Evolutionary conservation across 225 moss, liverwort and hornwort genomes (phyloP).

Genomic region (Pleurozium schreberi): DNA sequence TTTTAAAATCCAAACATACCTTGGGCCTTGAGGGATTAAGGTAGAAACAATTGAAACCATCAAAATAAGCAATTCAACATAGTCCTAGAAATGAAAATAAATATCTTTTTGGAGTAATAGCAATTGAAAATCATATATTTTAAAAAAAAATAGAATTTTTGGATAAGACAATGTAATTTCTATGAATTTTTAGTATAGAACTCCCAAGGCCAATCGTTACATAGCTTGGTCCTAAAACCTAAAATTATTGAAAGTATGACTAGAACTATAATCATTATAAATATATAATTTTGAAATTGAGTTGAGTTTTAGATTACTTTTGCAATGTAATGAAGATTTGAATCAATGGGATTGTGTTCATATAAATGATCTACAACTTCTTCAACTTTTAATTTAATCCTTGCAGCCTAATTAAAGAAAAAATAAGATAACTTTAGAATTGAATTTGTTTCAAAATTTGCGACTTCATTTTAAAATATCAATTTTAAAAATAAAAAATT

Average conservation of each 20-base stretch:
- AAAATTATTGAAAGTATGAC: background rate
- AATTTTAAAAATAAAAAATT: no score
- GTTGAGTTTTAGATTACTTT: background rate
- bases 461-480: background rate
- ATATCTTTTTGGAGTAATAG: background rate
- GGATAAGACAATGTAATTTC: background rate
- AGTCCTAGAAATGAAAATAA: no score
- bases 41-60: background rate
- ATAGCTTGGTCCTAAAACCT: background rate
- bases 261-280: background rate
- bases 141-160: background rate
- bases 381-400: constrained; percentile 40
- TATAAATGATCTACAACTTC: constrained; percentile 70
- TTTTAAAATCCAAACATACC: no score
- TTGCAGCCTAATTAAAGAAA: constrained; percentile 9
- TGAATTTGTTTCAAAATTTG: no score
- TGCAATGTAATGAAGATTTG: constrained; percentile 10
- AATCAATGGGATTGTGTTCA: constrained; percentile 30
- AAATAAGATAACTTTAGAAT: background rate
- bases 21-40: no score
- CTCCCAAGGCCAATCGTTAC: no score
- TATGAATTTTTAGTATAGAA: background rate
- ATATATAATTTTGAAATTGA: background rate
- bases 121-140: background rate
- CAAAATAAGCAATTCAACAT: background rate